Percentiles rank a stretch among this genome's conserved stretches.
These are phyloP conservation scores for Pyrenochaeta sp. DNA, from an alignment of 2,329 filamentous ascomycete genomes.

Conservation along the genomic window DNA sequence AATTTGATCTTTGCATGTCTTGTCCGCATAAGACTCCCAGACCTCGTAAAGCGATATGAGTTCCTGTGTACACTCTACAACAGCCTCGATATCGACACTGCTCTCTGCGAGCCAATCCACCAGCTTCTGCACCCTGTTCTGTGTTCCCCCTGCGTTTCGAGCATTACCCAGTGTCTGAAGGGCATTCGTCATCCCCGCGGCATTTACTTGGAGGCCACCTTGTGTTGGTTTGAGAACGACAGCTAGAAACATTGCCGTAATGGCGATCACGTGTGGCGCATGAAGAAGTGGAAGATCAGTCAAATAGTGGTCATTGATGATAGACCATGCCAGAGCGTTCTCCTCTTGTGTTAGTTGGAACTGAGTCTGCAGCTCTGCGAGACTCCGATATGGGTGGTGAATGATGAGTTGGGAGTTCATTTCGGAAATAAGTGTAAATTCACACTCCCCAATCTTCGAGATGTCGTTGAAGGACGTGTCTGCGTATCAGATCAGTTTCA, in stretches of 20 bases:
- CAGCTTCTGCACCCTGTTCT: constrained; percentile 70
- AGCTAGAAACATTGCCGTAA: constrained; percentile 83
- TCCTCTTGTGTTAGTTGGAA: constrained; percentile 81
- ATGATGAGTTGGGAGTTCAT: constrained; percentile 90
- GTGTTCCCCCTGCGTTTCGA: constrained; percentile 45
- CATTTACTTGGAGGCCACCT: constrained; percentile 56
- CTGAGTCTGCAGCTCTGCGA: constrained; percentile 74
- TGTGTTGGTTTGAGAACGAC: constrained; percentile 79
- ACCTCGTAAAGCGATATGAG: constrained; percentile 87
- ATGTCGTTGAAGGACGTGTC: constrained; percentile 66
- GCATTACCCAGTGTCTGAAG: constrained; percentile 48
- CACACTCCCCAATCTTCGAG: constrained; percentile 88
- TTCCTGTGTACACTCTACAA: constrained; percentile 91
- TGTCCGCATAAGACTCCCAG: constrained; percentile 72
- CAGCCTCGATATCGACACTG: constrained; percentile 81
- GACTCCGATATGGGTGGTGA: constrained; percentile 87
- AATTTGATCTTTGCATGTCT: constrained; percentile 70
- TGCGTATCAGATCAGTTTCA: constrained; percentile 5
- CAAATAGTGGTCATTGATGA: constrained; percentile 92
- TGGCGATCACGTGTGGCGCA: constrained; percentile 86
- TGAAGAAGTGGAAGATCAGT: constrained; percentile 89
- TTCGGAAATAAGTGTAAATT: constrained; percentile 90
- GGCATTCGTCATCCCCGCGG: constrained; percentile 50
- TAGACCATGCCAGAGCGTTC: constrained; percentile 76
- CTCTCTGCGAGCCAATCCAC: constrained; percentile 87